phyloP scores from a whole-genome alignment of 2,329 filamentous ascomycete species.

The Fusarium sp. region DNA sequence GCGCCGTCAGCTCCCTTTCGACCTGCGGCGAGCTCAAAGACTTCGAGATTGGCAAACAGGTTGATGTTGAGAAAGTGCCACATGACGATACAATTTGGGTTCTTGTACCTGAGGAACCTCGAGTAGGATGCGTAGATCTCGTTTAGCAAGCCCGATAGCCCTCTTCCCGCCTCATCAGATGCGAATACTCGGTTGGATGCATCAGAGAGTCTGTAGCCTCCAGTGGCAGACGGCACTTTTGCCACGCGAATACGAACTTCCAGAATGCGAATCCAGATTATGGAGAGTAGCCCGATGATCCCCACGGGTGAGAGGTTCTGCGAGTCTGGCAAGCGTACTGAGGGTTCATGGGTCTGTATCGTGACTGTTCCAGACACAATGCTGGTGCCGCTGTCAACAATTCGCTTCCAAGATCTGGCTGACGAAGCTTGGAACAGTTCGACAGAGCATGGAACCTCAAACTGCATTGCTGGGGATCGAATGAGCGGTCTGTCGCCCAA shows the following conservation, averaged over 20 bases:
- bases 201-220: background rate
- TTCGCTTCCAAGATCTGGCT: background rate
- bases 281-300: slow-evolving; percentile 4
- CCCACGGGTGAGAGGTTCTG: background rate
- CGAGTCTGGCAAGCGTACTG: accelerated
- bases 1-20: background rate
- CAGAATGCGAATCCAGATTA: slow-evolving; percentile 6
- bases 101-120: background rate
- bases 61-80: slow-evolving; percentile 12
- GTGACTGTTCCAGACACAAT: background rate
- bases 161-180: background rate
- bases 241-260: background rate
- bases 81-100: slow-evolving; percentile 13
- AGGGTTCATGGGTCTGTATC: background rate
- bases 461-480: background rate
- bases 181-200: background rate
- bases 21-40: slow-evolving; percentile 5
- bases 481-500: background rate
- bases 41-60: background rate
- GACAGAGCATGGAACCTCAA: background rate
- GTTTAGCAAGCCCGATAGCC: background rate
- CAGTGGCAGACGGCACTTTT: background rate
- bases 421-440: slow-evolving; percentile 8
- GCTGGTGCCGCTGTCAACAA: background rate
- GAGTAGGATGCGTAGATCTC: background rate